A percentile compares a stretch with the other conserved stretches of the same genome.
phyloP scores from a whole-genome alignment of 768 basidiomycete species.

The Gymnopilus junonius region DNA sequence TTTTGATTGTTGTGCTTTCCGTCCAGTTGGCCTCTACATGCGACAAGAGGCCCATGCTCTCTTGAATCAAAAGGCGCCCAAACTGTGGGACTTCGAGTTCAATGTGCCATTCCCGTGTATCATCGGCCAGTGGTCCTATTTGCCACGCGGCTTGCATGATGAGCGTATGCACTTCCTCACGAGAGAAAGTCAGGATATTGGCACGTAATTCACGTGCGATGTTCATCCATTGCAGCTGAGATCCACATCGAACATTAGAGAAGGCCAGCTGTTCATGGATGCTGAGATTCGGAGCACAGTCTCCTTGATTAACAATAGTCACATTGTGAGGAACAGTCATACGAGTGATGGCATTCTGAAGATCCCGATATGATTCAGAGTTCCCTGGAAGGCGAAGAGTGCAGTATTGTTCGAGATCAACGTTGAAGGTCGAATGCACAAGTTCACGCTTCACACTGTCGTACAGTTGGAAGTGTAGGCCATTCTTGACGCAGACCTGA shows the following conservation, averaged over 20 bases:
- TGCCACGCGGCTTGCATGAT: conserved; percentile 50
- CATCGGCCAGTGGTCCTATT: conserved; percentile 24
- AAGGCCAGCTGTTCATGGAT: conserved; percentile 53
- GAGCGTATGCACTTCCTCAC: conserved; percentile 45
- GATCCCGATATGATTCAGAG: conserved; percentile 35
- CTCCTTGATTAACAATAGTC: conserved; percentile 43
- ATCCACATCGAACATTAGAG: conserved; percentile 48
- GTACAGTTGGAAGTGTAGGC: conserved; percentile 32
- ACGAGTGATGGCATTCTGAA: conserved; percentile 38
- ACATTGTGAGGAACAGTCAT: conserved; percentile 48
- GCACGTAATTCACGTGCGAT: conserved; percentile 47
- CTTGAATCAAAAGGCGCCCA: conserved; percentile 37
- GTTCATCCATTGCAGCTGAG: conserved; percentile 53
- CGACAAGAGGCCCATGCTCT: conserved; percentile 37
- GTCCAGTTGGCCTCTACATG: conserved; percentile 47
- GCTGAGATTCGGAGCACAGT: conserved; percentile 42
- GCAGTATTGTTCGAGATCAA: conserved; percentile 26
- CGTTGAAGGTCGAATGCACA: conserved; percentile 20
- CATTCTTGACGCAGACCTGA: conserved; percentile 31
- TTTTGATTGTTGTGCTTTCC: conserved; percentile 21
- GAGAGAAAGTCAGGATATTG: conserved; percentile 40
- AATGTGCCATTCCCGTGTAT: conserved; percentile 48
- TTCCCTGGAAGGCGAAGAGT: conserved; percentile 32
- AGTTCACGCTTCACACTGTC: conserved; percentile 17
- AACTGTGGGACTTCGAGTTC: conserved; percentile 40